These are phyloP conservation scores for Sclerotinia borealis DNA, from an alignment of 2,329 filamentous ascomycete genomes.

Conservation along the genomic window DNA sequence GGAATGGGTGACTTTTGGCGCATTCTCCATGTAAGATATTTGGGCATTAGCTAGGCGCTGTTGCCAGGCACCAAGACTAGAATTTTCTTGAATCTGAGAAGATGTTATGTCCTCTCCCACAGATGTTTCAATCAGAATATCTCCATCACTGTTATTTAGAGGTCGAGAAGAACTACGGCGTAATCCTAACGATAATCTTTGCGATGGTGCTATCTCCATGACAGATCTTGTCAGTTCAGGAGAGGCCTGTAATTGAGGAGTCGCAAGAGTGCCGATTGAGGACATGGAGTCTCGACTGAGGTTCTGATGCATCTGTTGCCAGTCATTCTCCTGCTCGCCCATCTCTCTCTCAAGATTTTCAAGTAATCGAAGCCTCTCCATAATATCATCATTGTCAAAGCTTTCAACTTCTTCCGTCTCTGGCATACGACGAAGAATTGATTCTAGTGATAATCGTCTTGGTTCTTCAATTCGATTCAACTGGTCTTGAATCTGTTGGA, in stretches of 20 bases:
- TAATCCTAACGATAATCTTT: slow-evolving; percentile 36
- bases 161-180: slow-evolving; percentile 35
- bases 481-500: slow-evolving; percentile 31
- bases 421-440: slow-evolving; percentile 25
- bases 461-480: slow-evolving; percentile 30
- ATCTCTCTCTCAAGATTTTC: slow-evolving; percentile 57
- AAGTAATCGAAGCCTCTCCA: slow-evolving; percentile 37
- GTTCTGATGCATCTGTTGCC: slow-evolving; percentile 51
- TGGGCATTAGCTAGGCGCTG: slow-evolving; percentile 42
- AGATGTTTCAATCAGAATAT: slow-evolving; percentile 24
- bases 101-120: slow-evolving; percentile 27
- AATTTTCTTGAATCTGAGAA: slow-evolving; percentile 31
- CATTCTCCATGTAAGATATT: slow-evolving; percentile 39
- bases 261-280: slow-evolving; percentile 23
- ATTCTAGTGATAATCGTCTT: slow-evolving; percentile 26
- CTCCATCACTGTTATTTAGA: slow-evolving; percentile 36
- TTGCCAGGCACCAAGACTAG: slow-evolving; percentile 39
- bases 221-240: slow-evolving; percentile 22
- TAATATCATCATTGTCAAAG: slow-evolving; percentile 10
- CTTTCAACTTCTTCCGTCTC: slow-evolving; percentile 4
- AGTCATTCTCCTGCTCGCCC: slow-evolving; percentile 52
- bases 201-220: slow-evolving; percentile 15
- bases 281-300: slow-evolving; percentile 36
- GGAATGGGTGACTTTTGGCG: slow-evolving; percentile 32
- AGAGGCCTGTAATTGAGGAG: slow-evolving; percentile 20